Evolutionary conservation across 2,329 filamentous ascomycete species (phyloP), one percentile per base, ranked within the genome.

Genomic region (Chaetomiaceae sp.): DNA sequence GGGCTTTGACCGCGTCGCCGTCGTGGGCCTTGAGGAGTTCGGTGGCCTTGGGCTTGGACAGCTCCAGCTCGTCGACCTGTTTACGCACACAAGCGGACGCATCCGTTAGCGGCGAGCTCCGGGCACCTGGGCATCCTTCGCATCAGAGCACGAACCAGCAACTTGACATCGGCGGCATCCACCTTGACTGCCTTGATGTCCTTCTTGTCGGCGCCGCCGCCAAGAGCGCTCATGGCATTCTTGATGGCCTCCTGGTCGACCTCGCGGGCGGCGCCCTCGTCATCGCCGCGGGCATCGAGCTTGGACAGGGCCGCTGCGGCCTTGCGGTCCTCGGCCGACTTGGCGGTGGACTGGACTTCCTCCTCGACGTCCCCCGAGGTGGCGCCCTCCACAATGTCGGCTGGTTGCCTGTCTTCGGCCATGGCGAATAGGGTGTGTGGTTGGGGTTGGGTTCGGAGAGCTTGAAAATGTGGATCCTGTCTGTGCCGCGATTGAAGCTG

Each of bases 261-360:
- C 55, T 83, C 73, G 55, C 79, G 77, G 41, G 72, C 68, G 16
- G 68, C 63, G 30, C 65, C 62, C 39, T 75, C 71, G 25, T 78
- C 74, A 42, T 75, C 74, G 49, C 73, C 71, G 51, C 71, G 73
- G 38, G 72, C 66, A 64, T 89, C 86, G 58, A 91, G 82, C 55
- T 77, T 79, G 42, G 84, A 85, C 53, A 90, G 79, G 25, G 86
- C 87, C 6, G 83, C 83, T 35, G 85, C 85, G 40, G 86, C 85
- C 69, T 89, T 89, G 68, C 85, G 83, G 70, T 89, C 86, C 68
- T 89, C 86, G 63, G 86, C 85, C 37, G 79, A 81, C 68, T 83
- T 86, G 62, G 78, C 76, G 50, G 71, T 68, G 27, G 68, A 55
- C 44, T 69, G 68, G 58, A 74, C 68, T 60, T 81, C 78, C 55